Percentiles rank a stretch among this genome's conserved stretches.
phyloP scores from a whole-genome alignment of 1,139 yeast genomes.

The Yamadazyma friedrichii region DNA sequence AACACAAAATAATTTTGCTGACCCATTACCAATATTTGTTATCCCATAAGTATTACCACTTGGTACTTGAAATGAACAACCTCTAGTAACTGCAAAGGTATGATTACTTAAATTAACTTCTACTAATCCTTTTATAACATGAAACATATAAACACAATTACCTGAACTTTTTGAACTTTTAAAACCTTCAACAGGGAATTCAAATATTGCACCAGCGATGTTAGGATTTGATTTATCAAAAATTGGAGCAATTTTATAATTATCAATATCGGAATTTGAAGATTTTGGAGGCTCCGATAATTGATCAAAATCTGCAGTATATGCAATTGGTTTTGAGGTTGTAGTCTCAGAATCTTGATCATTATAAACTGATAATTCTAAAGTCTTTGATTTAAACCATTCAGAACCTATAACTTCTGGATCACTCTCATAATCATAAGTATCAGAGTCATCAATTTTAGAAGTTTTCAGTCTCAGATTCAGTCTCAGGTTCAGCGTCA shows the following conservation, averaged over 20 bases:
- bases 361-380: constrained; percentile 52
- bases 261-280: constrained; percentile 38
- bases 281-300: constrained; percentile 29
- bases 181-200: constrained; percentile 61
- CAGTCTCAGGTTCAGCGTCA: constrained; percentile 9
- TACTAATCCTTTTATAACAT: constrained; percentile 67
- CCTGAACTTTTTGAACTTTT: constrained; percentile 66
- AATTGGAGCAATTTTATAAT: constrained; percentile 62
- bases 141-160: constrained; percentile 70
- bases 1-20: constrained; percentile 71
- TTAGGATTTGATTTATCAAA: constrained; percentile 66
- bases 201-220: constrained; percentile 76
- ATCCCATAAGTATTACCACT: constrained; percentile 70
- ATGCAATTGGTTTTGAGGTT: constrained; percentile 57
- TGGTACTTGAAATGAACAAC: constrained; percentile 83
- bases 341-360: constrained; percentile 49
- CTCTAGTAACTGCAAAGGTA: constrained; percentile 62
- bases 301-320: constrained; percentile 62
- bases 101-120: constrained; percentile 65
- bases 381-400: constrained; percentile 53
- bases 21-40: constrained; percentile 53
- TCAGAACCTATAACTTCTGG: constrained; percentile 49
- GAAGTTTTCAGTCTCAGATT: constrained; percentile 14
- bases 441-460: neutral
- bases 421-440: constrained; percentile 36